A percentile compares a stretch with the other conserved stretches of the same genome.
phyloP scores from a whole-genome alignment of 2,329 filamentous ascomycete species.

The Pleurostoma richardsiae region DNA sequence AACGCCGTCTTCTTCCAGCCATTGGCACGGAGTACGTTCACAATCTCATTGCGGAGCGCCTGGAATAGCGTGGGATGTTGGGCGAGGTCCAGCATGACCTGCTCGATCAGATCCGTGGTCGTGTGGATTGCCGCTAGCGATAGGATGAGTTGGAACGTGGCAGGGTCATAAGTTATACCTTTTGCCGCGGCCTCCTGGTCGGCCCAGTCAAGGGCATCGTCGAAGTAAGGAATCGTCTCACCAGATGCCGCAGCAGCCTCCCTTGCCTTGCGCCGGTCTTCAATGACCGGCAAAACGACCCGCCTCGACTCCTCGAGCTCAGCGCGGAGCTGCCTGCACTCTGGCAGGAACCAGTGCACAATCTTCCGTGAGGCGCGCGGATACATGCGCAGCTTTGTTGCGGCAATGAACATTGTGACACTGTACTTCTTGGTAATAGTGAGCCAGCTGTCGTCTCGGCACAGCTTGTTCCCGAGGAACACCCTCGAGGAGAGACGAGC shows the following conservation, averaged over 20 bases:
- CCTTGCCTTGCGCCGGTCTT: slow-evolving; percentile 15
- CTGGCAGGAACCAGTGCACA: slow-evolving; percentile 37
- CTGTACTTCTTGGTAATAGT: slow-evolving; percentile 36
- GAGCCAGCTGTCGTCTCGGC: slow-evolving; percentile 41
- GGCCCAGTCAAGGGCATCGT: slow-evolving; percentile 29
- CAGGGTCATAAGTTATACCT: slow-evolving; percentile 22
- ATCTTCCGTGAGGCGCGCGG: slow-evolving; percentile 33
- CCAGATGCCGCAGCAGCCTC: slow-evolving; percentile 12
- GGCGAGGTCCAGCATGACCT: slow-evolving; percentile 32
- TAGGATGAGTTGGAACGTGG: slow-evolving; percentile 26
- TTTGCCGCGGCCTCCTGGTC: slow-evolving; percentile 24
- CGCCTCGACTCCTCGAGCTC: slow-evolving; percentile 27
- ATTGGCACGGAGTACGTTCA: slow-evolving; percentile 16
- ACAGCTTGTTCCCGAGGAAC: slow-evolving; percentile 38
- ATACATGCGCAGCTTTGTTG: slow-evolving; percentile 30
- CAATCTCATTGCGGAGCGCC: slow-evolving; percentile 35
- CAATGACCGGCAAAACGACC: slow-evolving; percentile 26
- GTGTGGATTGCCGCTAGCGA: slow-evolving; percentile 35
- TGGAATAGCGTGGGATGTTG: slow-evolving; percentile 31
- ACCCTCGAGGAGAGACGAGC: slow-evolving; percentile 43
- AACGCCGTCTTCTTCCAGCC: slow-evolving; percentile 28
- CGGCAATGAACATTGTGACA: slow-evolving; percentile 27
- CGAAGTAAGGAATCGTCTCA: slow-evolving; percentile 1
- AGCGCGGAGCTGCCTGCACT: slow-evolving; percentile 27
- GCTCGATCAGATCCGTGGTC: slow-evolving; percentile 27